Evolutionary conservation across 2,329 filamentous ascomycete species (phyloP).

Genomic region (Hypomyces perniciosus): DNA sequence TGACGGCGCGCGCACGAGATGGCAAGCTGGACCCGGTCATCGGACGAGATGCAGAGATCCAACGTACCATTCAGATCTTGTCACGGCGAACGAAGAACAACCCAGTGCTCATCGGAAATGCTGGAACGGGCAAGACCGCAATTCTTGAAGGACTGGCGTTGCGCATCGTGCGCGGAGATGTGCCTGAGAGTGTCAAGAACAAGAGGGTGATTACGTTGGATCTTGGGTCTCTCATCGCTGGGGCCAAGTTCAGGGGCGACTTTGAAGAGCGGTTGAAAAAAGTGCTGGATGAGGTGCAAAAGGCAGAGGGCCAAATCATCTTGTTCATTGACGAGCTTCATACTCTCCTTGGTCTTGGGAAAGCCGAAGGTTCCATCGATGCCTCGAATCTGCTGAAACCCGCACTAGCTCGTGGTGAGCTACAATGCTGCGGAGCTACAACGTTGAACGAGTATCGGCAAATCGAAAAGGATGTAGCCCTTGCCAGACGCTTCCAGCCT

Average conservation of each 20-base stretch:
- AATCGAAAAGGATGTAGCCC: constrained; percentile 93
- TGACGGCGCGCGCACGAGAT: constrained; percentile 76
- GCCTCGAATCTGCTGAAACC: constrained; percentile 93
- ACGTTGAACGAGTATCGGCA: constrained; percentile 86
- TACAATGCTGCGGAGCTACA: constrained; percentile 93
- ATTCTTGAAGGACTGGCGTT: constrained; percentile 86
- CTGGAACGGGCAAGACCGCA: constrained; percentile 90
- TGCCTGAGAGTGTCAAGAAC: constrained; percentile 92
- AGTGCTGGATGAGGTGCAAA: constrained; percentile 84
- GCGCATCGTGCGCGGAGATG: constrained; percentile 84
- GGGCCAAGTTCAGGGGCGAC: constrained; percentile 91
- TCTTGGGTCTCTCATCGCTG: constrained; percentile 86
- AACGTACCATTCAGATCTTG: constrained; percentile 88
- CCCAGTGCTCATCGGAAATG: constrained; percentile 85
- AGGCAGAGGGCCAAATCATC: constrained; percentile 83
- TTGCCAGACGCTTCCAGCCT: constrained; percentile 89
- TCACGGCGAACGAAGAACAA: constrained; percentile 94
- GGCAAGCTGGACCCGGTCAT: constrained; percentile 96
- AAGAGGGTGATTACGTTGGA: constrained; percentile 86
- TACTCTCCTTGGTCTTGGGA: constrained; percentile 83
- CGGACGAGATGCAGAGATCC: constrained; percentile 84
- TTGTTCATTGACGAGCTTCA: constrained; percentile 95
- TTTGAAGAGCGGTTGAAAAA: constrained; percentile 92
- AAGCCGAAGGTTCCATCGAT: constrained; percentile 93
- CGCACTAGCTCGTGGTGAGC: constrained; percentile 81